Conservation (phyloP, 129 eudicot species). For the Lactuca saligna region DNA sequence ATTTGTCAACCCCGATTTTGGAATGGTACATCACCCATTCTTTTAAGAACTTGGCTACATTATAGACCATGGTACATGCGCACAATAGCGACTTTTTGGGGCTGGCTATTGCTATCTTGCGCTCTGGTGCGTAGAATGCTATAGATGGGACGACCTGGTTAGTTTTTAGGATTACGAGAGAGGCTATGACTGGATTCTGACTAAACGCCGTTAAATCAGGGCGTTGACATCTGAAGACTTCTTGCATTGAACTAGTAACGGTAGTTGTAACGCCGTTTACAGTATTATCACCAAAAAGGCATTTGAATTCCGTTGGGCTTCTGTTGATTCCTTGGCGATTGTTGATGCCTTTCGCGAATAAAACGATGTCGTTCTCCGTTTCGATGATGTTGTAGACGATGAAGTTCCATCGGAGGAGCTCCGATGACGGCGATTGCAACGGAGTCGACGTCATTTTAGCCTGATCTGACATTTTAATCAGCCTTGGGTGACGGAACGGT, state of each 20-base stretch:
- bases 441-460: neutral
- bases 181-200: constrained; percentile 34
- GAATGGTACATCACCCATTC: constrained; percentile 86
- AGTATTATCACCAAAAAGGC: constrained; percentile 57
- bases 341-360: constrained; percentile 68
- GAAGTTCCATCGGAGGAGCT: constrained; percentile 60
- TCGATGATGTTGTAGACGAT: constrained; percentile 55
- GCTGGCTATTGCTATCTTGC: constrained; percentile 14
- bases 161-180: constrained; percentile 37
- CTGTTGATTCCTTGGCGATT: constrained; percentile 63
- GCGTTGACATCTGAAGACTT: constrained; percentile 76
- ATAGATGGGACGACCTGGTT: constrained; percentile 55
- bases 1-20: constrained; percentile 62
- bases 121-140: constrained; percentile 58
- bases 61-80: constrained; percentile 87
- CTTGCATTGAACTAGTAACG: constrained; percentile 66
- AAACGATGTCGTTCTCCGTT: constrained; percentile 60
- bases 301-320: constrained; percentile 56
- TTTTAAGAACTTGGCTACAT: constrained; percentile 61
- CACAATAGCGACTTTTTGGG: constrained; percentile 43
- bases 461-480: constrained; percentile 24
- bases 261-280: constrained; percentile 50
- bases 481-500: constrained; percentile 53
- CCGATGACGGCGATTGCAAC: constrained; percentile 25
- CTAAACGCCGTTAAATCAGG: constrained; percentile 45